Percentiles rank a stretch among this genome's conserved stretches.
phyloP scores from a whole-genome alignment of 169 alveolate species.

The Plasmodium billcollinsi region DNA sequence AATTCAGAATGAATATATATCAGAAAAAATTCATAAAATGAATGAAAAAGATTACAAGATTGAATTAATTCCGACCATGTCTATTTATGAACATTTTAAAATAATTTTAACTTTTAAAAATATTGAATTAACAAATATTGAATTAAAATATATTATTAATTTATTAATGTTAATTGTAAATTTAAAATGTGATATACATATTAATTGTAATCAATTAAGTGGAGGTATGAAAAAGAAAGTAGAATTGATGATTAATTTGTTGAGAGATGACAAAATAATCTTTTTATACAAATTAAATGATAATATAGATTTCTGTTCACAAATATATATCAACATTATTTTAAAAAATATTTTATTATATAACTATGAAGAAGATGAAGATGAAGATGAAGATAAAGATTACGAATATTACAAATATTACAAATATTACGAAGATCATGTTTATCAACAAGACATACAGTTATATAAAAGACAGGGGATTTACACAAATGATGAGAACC shows the following conservation, averaged over 20 bases:
- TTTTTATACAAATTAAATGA: slow-evolving; percentile 70
- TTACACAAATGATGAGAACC: no score
- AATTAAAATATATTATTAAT: slow-evolving; percentile 46
- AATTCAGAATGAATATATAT: not conserved
- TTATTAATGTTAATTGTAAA: slow-evolving; percentile 50
- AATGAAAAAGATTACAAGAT: slow-evolving; percentile 28
- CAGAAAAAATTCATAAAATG: not conserved
- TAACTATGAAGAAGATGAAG: not conserved
- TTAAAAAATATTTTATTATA: slow-evolving; percentile 44
- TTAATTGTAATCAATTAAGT: slow-evolving; percentile 49
- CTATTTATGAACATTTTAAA: slow-evolving; percentile 67
- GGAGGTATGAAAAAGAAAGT: slow-evolving; percentile 77
- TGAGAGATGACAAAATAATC: slow-evolving; percentile 31
- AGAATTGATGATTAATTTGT: slow-evolving; percentile 26
- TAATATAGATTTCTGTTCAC: slow-evolving; percentile 74
- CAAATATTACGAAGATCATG: no score
- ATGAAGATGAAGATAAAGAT: not conserved
- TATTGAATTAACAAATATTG: not conserved
- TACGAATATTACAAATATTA: no score
- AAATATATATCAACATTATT: slow-evolving; percentile 62
- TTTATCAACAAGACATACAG: not conserved
- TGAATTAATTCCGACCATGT: slow-evolving; percentile 48
- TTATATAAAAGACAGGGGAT: not conserved
- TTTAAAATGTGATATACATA: slow-evolving; percentile 48
- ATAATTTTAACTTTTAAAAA: slow-evolving; percentile 46